Conservation (phyloP, 2,329 filamentous ascomycete species). For the Aspergillus sp. region DNA sequence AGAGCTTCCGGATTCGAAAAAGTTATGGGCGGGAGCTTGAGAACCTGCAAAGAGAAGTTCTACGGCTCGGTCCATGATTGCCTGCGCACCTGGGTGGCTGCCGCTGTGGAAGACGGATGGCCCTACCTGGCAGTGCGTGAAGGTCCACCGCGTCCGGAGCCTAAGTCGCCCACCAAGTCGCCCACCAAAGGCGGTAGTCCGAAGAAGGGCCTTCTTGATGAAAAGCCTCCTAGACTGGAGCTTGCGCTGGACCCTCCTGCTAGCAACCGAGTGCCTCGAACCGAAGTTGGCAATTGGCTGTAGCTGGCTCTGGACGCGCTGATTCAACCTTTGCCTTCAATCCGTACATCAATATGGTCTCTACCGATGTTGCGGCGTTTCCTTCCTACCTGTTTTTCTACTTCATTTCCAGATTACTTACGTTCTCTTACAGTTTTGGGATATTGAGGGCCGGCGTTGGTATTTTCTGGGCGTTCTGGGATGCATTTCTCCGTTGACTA, state of each 20-base stretch:
- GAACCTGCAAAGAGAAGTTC: slow-evolving; percentile 96
- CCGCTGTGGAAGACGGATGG: slow-evolving; percentile 85
- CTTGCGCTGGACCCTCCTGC: slow-evolving; percentile 36
- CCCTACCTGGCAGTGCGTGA: slow-evolving; percentile 72
- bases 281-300: slow-evolving; percentile 37
- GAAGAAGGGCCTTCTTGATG: slow-evolving; percentile 46
- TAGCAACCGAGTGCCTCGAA: slow-evolving; percentile 19
- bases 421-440: slow-evolving; percentile 7
- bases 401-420: slow-evolving; percentile 3
- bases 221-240: slow-evolving; percentile 60
- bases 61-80: slow-evolving; percentile 89
- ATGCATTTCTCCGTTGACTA: slow-evolving; percentile 16
- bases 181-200: slow-evolving; percentile 44
- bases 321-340: neutral
- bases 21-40: slow-evolving; percentile 76
- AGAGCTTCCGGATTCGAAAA: slow-evolving; percentile 87
- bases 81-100: slow-evolving; percentile 84
- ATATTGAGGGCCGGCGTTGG: slow-evolving; percentile 16
- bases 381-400: slow-evolving; percentile 12
- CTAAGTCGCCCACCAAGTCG: slow-evolving; percentile 43
- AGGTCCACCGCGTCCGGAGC: slow-evolving; percentile 40
- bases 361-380: neutral
- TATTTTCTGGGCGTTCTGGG: slow-evolving; percentile 21
- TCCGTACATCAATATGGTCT: neutral
- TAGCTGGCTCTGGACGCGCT: slow-evolving; percentile 11